A percentile compares a stretch with the other conserved stretches of the same genome.
phyloP scores from a whole-genome alignment of 78 protist species.

The Creolimax fragrantissima region DNA sequence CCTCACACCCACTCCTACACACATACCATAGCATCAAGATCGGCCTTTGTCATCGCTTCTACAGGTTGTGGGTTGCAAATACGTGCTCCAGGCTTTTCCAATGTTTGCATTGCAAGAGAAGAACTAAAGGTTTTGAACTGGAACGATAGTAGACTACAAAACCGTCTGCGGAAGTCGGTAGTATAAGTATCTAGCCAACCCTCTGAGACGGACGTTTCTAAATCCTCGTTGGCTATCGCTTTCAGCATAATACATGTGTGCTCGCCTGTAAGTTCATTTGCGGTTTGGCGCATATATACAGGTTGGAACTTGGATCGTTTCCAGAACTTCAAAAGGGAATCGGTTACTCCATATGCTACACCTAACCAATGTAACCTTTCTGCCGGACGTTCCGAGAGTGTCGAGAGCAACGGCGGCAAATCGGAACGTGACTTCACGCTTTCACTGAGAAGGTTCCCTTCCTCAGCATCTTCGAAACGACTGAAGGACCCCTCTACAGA shows the following conservation, averaged over 20 bases:
- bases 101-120: not conserved
- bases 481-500: not conserved
- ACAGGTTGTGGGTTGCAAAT: slow-evolving; percentile 16
- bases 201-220: not conserved
- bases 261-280: slow-evolving; percentile 95
- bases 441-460: not conserved
- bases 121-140: slow-evolving; percentile 19
- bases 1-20: no score
- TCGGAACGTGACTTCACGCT: slow-evolving; percentile 41
- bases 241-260: slow-evolving; percentile 85
- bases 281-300: slow-evolving; percentile 75
- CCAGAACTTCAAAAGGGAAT: slow-evolving; percentile 83
- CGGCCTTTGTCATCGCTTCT: not conserved
- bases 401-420: slow-evolving; percentile 76
- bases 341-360: slow-evolving; percentile 77
- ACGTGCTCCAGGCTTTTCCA: slow-evolving; percentile 10
- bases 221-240: not conserved
- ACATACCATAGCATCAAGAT: not conserved
- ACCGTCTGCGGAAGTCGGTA: slow-evolving; percentile 26
- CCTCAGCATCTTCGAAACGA: not conserved
- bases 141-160: slow-evolving; percentile 32
- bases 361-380: slow-evolving; percentile 90
- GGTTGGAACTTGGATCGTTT: slow-evolving; percentile 44
- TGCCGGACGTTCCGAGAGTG: slow-evolving; percentile 24
- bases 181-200: slow-evolving; percentile 8